Percentiles rank a stretch among this genome's conserved stretches.
Evolutionary conservation across 2,329 filamentous ascomycete species (phyloP).

Genomic region (Dothidotthia symphoricarpi): DNA sequence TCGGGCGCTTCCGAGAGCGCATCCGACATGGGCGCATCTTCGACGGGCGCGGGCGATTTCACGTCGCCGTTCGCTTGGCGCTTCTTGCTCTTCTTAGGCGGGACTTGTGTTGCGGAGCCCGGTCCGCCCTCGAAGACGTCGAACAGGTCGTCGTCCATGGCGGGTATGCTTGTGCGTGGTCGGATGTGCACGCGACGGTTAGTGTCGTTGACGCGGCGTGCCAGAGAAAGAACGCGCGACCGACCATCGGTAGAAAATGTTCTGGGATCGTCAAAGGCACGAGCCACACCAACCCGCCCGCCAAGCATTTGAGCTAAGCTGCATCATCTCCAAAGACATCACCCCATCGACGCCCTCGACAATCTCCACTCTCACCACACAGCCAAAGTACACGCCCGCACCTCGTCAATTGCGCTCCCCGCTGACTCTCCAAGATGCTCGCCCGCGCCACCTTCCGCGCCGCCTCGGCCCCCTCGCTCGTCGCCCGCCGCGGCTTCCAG

Average conservation of each 20-base stretch:
- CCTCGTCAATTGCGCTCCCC: slow-evolving; percentile 25
- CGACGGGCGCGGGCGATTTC: slow-evolving; percentile 52
- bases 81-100: slow-evolving; percentile 68
- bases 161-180: neutral
- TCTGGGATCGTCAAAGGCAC: neutral
- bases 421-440: slow-evolving; percentile 68
- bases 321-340: slow-evolving; percentile 8
- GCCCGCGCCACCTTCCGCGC: slow-evolving; percentile 64
- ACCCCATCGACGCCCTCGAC: slow-evolving; percentile 25
- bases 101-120: slow-evolving; percentile 17
- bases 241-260: neutral
- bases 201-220: neutral
- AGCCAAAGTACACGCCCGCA: slow-evolving; percentile 28
- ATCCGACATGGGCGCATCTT: slow-evolving; percentile 49
- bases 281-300: too few species aligned
- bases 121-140: slow-evolving; percentile 46
- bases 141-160: slow-evolving; percentile 48
- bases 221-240: too few species aligned
- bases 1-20: slow-evolving; percentile 25
- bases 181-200: neutral
- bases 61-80: slow-evolving; percentile 78
- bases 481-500: slow-evolving; percentile 92
- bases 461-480: slow-evolving; percentile 59
- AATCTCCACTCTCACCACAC: slow-evolving; percentile 26
- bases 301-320: slow-evolving; percentile 1